A percentile compares a stretch with the other conserved stretches of the same genome.
Conservation (phyloP, 148 eudicot genomes). For the Selenicereus undatus region DNA sequence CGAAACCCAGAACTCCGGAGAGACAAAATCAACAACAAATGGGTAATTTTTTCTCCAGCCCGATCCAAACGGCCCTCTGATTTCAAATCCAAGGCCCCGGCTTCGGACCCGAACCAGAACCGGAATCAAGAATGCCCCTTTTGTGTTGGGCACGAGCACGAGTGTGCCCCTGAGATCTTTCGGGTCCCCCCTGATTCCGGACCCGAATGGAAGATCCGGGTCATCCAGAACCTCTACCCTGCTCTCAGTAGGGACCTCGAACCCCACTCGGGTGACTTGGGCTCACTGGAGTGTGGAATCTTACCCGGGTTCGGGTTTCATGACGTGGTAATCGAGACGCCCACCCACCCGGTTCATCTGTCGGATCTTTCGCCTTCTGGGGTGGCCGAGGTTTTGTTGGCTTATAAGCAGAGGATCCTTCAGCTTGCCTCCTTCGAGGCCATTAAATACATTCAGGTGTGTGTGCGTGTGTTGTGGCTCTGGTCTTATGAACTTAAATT, state of each 20-base stretch:
- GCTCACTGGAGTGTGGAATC: slow-evolving; percentile 22
- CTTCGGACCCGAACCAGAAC: slow-evolving; percentile 28
- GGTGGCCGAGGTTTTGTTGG: slow-evolving; percentile 65
- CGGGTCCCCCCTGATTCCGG: slow-evolving; percentile 47
- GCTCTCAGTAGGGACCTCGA: slow-evolving; percentile 65
- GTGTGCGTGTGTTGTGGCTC: background rate
- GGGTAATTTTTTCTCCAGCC: slow-evolving; percentile 84
- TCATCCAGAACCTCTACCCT: slow-evolving; percentile 83
- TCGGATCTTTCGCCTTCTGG: slow-evolving; percentile 52
- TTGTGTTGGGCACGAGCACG: slow-evolving; percentile 77
- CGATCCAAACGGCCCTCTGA: slow-evolving; percentile 87
- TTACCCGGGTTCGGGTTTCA: slow-evolving; percentile 77
- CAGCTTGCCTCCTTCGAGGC: slow-evolving; percentile 48
- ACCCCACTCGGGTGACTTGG: slow-evolving; percentile 9
- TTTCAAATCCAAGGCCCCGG: slow-evolving; percentile 78
- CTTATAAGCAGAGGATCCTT: slow-evolving; percentile 69
- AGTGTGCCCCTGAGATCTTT: slow-evolving; percentile 95
- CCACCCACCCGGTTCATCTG: slow-evolving; percentile 64
- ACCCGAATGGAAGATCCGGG: slow-evolving; percentile 60
- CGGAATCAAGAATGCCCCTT: slow-evolving; percentile 65
- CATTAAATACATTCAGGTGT: slow-evolving; percentile 77
- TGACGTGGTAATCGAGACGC: slow-evolving; percentile 87
- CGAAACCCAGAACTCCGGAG: slow-evolving; percentile 58
- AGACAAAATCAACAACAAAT: slow-evolving; percentile 64
- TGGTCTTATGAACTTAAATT: background rate